These are phyloP conservation scores for Colletotrichum viniferum DNA, from an alignment of 2,329 filamentous ascomycete genomes.

Conservation along the genomic window DNA sequence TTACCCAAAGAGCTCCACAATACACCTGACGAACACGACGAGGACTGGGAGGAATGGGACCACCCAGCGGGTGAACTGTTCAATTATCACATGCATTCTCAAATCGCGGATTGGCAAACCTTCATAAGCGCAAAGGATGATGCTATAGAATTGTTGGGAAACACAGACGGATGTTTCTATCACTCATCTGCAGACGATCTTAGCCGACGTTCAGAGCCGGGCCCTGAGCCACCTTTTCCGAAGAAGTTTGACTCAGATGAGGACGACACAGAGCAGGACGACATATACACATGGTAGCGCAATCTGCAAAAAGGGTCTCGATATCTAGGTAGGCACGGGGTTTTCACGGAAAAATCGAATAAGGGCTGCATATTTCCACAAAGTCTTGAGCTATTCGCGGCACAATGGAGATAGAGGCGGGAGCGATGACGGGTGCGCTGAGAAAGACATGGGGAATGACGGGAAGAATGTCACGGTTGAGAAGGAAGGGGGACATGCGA, in stretches of 20 bases:
- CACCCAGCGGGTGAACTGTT: neutral
- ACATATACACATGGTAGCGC: too few relatives aligned
- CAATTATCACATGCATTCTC: neutral
- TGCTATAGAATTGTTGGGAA: neutral
- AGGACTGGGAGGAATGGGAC: neutral
- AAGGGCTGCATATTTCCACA: too few relatives aligned
- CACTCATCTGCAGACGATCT: rapidly evolving
- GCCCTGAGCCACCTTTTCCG: neutral
- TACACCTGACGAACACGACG: neutral
- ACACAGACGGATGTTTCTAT: neutral
- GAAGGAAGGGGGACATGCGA: too few relatives aligned
- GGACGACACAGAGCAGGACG: neutral
- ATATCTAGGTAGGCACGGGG: too few relatives aligned
- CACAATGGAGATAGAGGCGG: too few relatives aligned
- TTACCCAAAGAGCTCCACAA: neutral
- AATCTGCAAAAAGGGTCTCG: too few relatives aligned
- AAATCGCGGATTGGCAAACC: neutral
- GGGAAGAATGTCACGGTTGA: too few relatives aligned
- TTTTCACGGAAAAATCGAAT: too few relatives aligned
- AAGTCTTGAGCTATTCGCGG: too few relatives aligned
- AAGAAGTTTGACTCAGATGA: neutral
- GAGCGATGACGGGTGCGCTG: too few relatives aligned
- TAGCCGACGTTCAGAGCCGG: neutral
- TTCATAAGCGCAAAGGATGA: neutral
- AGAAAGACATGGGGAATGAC: too few relatives aligned